Evolutionary conservation across 2,329 filamentous ascomycete species (phyloP).

Genomic region (Claviceps spartinae): DNA sequence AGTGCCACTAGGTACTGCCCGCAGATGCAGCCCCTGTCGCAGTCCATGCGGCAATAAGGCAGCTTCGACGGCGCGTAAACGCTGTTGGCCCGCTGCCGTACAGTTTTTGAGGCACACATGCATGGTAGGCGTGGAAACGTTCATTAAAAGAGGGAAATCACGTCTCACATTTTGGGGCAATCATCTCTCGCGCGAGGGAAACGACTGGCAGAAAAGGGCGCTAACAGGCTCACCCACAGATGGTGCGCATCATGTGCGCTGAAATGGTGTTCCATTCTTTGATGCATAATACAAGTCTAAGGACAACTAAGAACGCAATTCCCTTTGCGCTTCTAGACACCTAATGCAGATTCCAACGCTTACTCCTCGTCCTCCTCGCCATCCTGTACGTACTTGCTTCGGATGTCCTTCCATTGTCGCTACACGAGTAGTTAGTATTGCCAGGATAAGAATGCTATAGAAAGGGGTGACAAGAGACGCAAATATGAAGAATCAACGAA

Average conservation of each 20-base stretch:
- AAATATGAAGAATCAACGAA: neutral
- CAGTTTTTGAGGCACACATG: too few species aligned
- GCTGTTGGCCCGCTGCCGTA: too few species aligned
- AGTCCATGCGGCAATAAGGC: neutral
- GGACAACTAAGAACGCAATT: slow-evolving; percentile 8
- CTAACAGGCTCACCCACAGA: neutral
- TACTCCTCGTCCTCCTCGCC: slow-evolving; percentile 50
- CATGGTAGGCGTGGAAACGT: neutral
- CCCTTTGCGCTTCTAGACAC: slow-evolving; percentile 8
- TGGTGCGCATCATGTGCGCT: neutral
- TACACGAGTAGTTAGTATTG: slow-evolving; percentile 26
- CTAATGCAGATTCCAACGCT: slow-evolving; percentile 3
- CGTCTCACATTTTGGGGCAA: neutral
- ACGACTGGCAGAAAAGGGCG: neutral
- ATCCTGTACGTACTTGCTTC: slow-evolving; percentile 67
- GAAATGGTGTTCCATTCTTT: slow-evolving; percentile 15
- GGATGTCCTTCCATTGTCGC: slow-evolving; percentile 99
- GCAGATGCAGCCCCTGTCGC: slow-evolving; percentile 3
- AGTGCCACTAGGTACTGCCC: too few species aligned
- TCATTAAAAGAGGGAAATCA: neutral
- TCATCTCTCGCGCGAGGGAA: neutral
- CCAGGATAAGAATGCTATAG: neutral
- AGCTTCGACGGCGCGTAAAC: neutral
- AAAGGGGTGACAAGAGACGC: too few species aligned
- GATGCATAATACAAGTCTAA: slow-evolving; percentile 21